A percentile compares a stretch with the other conserved stretches of the same genome.
Conservation (phyloP, 164 flowering plant species). For the Vitis rupestris region DNA sequence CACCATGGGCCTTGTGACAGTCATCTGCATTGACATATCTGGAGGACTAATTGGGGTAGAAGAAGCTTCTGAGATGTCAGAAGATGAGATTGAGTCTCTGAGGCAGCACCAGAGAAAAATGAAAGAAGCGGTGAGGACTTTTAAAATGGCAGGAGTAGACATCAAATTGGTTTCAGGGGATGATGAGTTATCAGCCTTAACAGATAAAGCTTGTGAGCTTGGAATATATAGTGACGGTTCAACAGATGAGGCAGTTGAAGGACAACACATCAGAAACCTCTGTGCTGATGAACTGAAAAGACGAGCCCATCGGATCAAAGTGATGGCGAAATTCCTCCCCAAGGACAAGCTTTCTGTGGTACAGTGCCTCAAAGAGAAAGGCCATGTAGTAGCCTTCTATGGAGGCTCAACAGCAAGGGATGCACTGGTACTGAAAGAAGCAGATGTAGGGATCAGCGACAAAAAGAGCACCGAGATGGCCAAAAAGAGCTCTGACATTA, state of each 20-base stretch:
- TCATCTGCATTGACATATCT: slow-evolving; percentile 15
- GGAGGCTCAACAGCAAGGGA: slow-evolving; percentile 17
- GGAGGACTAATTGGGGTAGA: slow-evolving; percentile 10
- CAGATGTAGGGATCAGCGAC: slow-evolving; percentile 23
- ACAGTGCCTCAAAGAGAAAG: slow-evolving; percentile 7
- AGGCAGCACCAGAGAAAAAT: slow-evolving; percentile 8
- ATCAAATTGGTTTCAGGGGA: slow-evolving; percentile 24
- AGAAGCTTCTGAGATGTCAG: slow-evolving; percentile 4
- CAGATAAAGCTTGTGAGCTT: slow-evolving; percentile 3
- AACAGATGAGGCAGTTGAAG: slow-evolving; percentile 1
- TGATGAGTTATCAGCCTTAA: slow-evolving; percentile 6
- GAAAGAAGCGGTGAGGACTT: slow-evolving; percentile 3
- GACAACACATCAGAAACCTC: no score
- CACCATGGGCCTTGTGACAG: slow-evolving; percentile 19
- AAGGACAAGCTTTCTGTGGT: slow-evolving; percentile 17
- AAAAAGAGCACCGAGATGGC: slow-evolving; percentile 17
- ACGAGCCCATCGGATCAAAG: slow-evolving; percentile 2
- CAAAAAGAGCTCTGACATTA: slow-evolving; percentile 14
- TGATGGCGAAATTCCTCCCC: slow-evolving; percentile 20
- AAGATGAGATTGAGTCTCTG: slow-evolving; percentile 20
- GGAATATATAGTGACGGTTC: slow-evolving; percentile 6
- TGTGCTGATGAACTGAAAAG: slow-evolving; percentile 1
- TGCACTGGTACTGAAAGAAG: slow-evolving; percentile 22
- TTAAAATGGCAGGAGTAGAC: slow-evolving; percentile 16
- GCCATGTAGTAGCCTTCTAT: slow-evolving; percentile 22